These are phyloP conservation scores for Stemphylium vesicarium DNA, from an alignment of 2,329 filamentous ascomycete species.

Conservation along the genomic window DNA sequence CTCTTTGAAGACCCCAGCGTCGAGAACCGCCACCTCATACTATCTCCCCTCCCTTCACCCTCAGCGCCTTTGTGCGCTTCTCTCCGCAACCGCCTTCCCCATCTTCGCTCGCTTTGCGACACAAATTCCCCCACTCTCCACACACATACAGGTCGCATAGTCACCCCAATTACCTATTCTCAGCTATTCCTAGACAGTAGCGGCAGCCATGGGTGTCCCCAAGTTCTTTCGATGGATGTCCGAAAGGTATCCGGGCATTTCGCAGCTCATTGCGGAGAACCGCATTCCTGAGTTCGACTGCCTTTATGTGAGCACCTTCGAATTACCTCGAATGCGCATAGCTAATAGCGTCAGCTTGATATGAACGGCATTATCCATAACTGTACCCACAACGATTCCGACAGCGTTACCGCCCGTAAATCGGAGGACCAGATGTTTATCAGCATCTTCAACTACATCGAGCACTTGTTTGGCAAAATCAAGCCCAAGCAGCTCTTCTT, in stretches of 20 bases:
- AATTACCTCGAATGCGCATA: constrained; percentile 1
- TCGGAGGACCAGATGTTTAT: constrained; percentile 99
- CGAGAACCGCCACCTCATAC: constrained; percentile 40
- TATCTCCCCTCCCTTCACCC: constrained; percentile 30
- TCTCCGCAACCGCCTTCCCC: constrained; percentile 6
- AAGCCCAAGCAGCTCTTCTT: constrained; percentile 99
- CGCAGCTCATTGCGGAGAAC: constrained; percentile 97
- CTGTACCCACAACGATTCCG: constrained; percentile 96
- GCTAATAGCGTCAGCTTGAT: constrained; percentile 65
- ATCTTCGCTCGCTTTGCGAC: constrained; percentile 8
- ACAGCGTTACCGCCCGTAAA: constrained; percentile 88
- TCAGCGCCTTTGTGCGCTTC: constrained; percentile 14
- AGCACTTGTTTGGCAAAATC: constrained; percentile 97
- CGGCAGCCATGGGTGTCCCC: constrained; percentile 69
- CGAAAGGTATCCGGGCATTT: constrained; percentile 97
- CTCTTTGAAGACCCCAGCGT: constrained; percentile 52
- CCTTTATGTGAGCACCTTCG: constrained; percentile 71
- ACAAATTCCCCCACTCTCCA: not conserved
- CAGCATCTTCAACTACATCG: constrained; percentile 99
- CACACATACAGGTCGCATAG: constrained; percentile 2
- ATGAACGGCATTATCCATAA: constrained; percentile 99
- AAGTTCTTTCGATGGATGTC: constrained; percentile 99
- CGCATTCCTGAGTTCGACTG: constrained; percentile 99
- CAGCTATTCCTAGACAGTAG: constrained; percentile 25
- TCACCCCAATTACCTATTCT: constrained; percentile 13